Percentiles rank a stretch among this genome's conserved stretches.
Evolutionary conservation across 345 rosid species (phyloP).

Genomic region (Carallia pectinifolia): DNA sequence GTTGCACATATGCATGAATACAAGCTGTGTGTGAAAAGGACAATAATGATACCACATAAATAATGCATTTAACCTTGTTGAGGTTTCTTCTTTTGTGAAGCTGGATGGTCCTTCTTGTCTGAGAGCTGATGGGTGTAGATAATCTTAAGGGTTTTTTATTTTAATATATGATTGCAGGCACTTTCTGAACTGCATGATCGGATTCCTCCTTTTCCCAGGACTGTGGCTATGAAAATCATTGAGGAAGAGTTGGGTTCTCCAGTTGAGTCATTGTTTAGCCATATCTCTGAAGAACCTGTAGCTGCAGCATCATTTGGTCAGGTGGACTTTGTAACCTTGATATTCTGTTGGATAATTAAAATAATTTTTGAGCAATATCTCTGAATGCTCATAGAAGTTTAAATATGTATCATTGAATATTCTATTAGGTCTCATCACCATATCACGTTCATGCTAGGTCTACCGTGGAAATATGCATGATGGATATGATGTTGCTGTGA

Average conservation of each 20-base stretch:
- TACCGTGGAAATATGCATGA: constrained; percentile 71
- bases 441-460: constrained; percentile 49
- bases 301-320: constrained; percentile 99
- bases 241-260: constrained; percentile 91
- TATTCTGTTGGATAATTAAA: not conserved
- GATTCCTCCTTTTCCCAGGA: constrained; percentile 83
- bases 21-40: too few species aligned
- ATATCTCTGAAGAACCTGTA: constrained; percentile 77
- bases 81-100: not conserved
- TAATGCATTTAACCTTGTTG: not conserved
- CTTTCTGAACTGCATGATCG: constrained; percentile 84
- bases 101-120: too few species aligned
- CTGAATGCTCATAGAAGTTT: too few species aligned
- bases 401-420: not conserved
- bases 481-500: constrained; percentile 79
- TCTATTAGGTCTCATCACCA: not conserved
- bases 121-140: too few species aligned
- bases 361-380: not conserved
- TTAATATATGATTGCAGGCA: constrained; percentile 55
- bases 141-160: not conserved
- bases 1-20: too few species aligned
- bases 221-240: constrained; percentile 66
- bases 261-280: constrained; percentile 57
- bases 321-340: constrained; percentile 38
- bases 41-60: not conserved